These are phyloP conservation scores for Syzygium grande DNA, from an alignment of 345 rosid species.

Conservation along the genomic window DNA sequence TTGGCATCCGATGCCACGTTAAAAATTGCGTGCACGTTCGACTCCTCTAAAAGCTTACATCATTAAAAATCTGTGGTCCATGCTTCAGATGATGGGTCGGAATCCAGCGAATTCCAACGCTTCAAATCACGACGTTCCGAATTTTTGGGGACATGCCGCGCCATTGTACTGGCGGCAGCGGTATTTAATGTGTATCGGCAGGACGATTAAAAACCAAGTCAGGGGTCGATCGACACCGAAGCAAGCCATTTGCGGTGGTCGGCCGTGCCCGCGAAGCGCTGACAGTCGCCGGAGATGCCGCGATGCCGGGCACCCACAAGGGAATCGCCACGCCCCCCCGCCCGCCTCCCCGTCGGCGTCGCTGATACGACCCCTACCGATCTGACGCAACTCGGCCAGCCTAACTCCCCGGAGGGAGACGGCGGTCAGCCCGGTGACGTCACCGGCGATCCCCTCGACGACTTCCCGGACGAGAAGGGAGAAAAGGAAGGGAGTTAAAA, in stretches of 20 bases:
- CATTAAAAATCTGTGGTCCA: neutral
- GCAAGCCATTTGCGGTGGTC: too few relatives aligned
- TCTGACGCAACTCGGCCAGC: neutral
- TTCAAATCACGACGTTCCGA: neutral
- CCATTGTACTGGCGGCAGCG: fast-evolving
- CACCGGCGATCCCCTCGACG: neutral
- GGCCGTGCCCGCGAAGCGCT: neutral
- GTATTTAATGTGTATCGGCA: neutral
- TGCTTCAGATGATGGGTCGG: too few relatives aligned
- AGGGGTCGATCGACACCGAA: too few relatives aligned
- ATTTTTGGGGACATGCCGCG: neutral
- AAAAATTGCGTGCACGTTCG: too few relatives aligned
- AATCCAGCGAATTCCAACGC: too few relatives aligned
- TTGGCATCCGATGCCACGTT: too few relatives aligned
- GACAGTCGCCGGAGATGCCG: neutral
- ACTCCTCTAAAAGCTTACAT: too few relatives aligned
- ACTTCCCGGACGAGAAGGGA: neutral
- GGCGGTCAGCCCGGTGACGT: neutral
- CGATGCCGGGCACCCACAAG: neutral
- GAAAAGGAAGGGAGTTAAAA: neutral
- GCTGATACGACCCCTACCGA: too few relatives aligned
- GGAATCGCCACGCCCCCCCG: neutral
- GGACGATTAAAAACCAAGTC: too few relatives aligned
- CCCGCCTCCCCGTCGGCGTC: too few relatives aligned
- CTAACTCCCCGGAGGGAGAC: neutral